phyloP scores from a whole-genome alignment of 2,329 filamentous ascomycete species.

The Dothideomycetes sp. region DNA sequence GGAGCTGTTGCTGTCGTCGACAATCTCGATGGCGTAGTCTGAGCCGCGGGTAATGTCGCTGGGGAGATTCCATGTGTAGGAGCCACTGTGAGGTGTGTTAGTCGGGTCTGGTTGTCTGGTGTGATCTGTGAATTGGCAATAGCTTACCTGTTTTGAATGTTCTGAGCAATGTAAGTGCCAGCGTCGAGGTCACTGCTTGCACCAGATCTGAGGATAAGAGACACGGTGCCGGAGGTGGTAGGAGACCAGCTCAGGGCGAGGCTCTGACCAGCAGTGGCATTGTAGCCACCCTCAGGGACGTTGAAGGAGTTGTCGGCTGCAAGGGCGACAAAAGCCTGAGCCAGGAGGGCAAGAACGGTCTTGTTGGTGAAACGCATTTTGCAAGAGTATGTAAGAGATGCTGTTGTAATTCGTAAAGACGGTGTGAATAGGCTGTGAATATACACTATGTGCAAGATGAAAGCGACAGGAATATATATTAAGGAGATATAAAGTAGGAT shows the following conservation, averaged over 20 bases:
- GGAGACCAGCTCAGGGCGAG: slow-evolving; percentile 38
- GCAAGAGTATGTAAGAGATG: slow-evolving; percentile 10
- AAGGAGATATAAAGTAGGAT: not conserved
- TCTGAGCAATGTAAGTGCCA: slow-evolving; percentile 24
- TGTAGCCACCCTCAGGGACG: slow-evolving; percentile 29
- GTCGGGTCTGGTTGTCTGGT: slow-evolving; percentile 27
- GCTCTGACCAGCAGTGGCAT: slow-evolving; percentile 34
- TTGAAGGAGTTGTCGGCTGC: slow-evolving; percentile 31
- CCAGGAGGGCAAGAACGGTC: slow-evolving; percentile 32
- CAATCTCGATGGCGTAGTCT: slow-evolving; percentile 44
- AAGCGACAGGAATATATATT: not conserved
- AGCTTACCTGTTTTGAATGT: slow-evolving; percentile 4
- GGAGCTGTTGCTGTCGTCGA: slow-evolving; percentile 31
- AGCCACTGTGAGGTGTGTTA: slow-evolving; percentile 31
- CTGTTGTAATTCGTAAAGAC: not conserved
- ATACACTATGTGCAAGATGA: no score
- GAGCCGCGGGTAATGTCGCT: slow-evolving; percentile 28
- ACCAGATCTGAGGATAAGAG: slow-evolving; percentile 34
- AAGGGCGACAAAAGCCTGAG: slow-evolving; percentile 30
- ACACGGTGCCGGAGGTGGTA: slow-evolving; percentile 39
- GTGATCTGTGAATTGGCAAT: slow-evolving; percentile 6
- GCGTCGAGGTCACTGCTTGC: slow-evolving; percentile 27
- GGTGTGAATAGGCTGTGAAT: not conserved
- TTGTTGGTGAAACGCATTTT: slow-evolving; percentile 36
- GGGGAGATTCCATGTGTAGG: slow-evolving; percentile 37